These are phyloP conservation scores for Saccharum officinarum DNA, from an alignment of 176 grass and related monocot genomes.

Conservation along the genomic window DNA sequence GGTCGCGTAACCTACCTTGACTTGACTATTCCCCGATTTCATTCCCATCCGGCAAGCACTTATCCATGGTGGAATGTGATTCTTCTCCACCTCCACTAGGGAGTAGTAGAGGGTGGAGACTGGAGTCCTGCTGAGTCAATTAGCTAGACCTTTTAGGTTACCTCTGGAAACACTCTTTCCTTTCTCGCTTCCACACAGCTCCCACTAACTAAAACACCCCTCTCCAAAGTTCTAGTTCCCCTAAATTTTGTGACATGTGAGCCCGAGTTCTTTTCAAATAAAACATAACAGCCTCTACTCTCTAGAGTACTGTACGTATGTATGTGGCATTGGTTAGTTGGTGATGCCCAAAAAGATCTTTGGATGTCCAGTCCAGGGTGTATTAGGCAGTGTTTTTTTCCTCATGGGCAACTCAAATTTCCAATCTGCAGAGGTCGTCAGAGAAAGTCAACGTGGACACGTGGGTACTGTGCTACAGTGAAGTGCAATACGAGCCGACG, in stretches of 20 bases:
- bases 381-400: neutral
- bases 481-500: neutral
- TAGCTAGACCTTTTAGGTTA: constrained; percentile 6
- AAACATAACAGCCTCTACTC: neutral
- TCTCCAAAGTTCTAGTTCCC: neutral
- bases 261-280: neutral
- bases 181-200: constrained; percentile 17
- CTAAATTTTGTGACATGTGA: neutral
- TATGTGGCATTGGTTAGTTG: neutral
- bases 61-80: constrained; percentile 41
- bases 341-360: constrained; percentile 2
- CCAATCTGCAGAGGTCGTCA: neutral
- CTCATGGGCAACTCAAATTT: neutral
- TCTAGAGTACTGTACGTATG: no score
- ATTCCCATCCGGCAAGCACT: neutral
- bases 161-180: constrained; percentile 24
- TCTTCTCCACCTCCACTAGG: constrained; percentile 5
- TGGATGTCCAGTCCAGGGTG: neutral
- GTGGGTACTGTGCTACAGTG: neutral
- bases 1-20: neutral
- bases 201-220: constrained; percentile 28
- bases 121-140: constrained; percentile 19
- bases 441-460: constrained; percentile 31
- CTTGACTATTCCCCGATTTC: constrained; percentile 20
- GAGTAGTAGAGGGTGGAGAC: neutral